These are phyloP conservation scores for Aspergillus awamori DNA, from an alignment of 2,329 filamentous ascomycete species.

Conservation along the genomic window DNA sequence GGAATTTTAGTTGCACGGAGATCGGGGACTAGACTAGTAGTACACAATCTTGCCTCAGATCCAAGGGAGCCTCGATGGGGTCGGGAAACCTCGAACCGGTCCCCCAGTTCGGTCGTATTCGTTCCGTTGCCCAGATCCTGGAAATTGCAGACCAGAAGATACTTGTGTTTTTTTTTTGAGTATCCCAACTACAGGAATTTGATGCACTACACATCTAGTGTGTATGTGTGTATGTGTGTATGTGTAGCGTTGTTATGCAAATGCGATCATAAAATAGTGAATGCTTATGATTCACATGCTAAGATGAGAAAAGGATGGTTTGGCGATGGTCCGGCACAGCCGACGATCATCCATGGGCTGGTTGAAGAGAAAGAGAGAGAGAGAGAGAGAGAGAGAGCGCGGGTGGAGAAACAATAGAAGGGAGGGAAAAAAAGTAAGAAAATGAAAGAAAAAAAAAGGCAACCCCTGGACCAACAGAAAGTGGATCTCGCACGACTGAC, in stretches of 20 bases:
- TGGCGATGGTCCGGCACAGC: neutral
- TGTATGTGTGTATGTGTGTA: neutral
- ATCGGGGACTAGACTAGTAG: neutral
- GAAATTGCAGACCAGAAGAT: neutral
- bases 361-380: no score
- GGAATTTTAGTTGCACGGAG: neutral
- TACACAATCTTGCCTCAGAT: no score
- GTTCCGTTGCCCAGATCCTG: neutral
- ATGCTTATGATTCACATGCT: neutral
- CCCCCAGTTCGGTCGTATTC: neutral
- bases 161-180: neutral
- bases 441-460: neutral
- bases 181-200: neutral
- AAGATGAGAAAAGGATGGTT: neutral
- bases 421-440: slow-evolving; percentile 1
- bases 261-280: neutral
- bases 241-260: no score
- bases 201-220: neutral
- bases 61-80: no score
- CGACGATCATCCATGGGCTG: slow-evolving; percentile 1
- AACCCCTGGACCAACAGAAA: slow-evolving; percentile 13
- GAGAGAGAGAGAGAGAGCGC: neutral
- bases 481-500: slow-evolving; percentile 10
- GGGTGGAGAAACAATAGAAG: neutral
- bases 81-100: no score